Base-by-base conservation (phyloP, 2,329 filamentous ascomycete species). In the Didymella pomorum region DNA sequence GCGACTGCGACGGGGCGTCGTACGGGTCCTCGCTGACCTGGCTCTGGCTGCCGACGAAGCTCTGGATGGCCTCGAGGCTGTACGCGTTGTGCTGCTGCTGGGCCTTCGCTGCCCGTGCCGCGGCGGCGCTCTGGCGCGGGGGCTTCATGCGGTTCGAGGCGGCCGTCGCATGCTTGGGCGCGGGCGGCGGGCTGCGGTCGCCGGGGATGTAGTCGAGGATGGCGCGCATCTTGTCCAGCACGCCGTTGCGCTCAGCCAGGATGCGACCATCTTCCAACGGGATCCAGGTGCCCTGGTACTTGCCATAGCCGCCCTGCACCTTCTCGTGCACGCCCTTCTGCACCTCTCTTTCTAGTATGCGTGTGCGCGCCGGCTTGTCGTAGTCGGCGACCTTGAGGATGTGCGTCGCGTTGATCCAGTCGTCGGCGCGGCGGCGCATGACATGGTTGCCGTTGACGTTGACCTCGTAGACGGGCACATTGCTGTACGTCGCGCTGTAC, bases 341-440 rank as follows among this genome's bases (percentile, higher is more conserved):
- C 8, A 99, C 94, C 73, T 99, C 95, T 65, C 95, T 87, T 80
- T 99, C 95, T 5, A 99, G 85, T 56, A 99, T 98, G 63, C 95
- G 87, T 39, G 95, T 99, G 74, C 95, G 86, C 12, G 94, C 92
- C 2, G 95, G 95, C 79, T 99, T 99, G 79, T 99, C 95, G 73
- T 97, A 97, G 55, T 94, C 94, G 62, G 95, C 95, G 39, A 96
- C 92, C 75, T 99, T 99, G 47, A 99, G 82, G 60, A 99, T 98
- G 75, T 99, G 95, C 52, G 95, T 99, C n/a, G 95, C 95, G 82
- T 99, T 99, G 80, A 99, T 95, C 93, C 94, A 99, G 79, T 98
- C 88, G 78, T 99, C 95, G 52, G 88, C 86, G 60, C 94, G 88
- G 49, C 95, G 87, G 77, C 95, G 90, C 95, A 99, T 99, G 65